phyloP scores from a whole-genome alignment of 768 basidiomycete species.

The Lepiota venenata region DNA sequence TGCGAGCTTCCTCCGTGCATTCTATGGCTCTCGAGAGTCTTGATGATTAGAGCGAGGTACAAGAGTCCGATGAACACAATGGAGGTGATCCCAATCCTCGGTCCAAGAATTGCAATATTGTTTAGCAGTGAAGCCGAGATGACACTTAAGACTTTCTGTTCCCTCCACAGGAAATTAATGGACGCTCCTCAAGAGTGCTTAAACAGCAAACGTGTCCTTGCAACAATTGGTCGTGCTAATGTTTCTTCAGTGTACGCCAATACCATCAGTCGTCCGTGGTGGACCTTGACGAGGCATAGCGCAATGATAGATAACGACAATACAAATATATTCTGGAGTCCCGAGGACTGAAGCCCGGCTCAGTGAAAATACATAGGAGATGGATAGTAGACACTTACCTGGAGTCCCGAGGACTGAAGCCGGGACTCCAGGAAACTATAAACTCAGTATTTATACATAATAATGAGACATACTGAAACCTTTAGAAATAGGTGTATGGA shows the following conservation, averaged over 20 bases:
- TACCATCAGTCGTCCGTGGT: background rate
- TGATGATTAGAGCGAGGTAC: conserved; percentile 59
- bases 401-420: too few relatives aligned
- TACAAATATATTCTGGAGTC: too few relatives aligned
- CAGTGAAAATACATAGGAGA: too few relatives aligned
- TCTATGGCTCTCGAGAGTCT: conserved; percentile 61
- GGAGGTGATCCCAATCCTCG: conserved; percentile 52
- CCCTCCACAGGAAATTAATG: conserved; percentile 59
- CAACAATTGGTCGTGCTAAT: conserved; percentile 50
- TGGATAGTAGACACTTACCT: too few relatives aligned
- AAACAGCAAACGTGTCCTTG: conserved; percentile 65
- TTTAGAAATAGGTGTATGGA: too few relatives aligned
- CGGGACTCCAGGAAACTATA: too few relatives aligned
- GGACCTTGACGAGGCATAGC: background rate
- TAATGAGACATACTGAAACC: too few relatives aligned
- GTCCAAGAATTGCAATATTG: conserved; percentile 37
- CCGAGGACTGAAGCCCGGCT: too few relatives aligned
- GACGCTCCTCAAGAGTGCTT: conserved; percentile 68
- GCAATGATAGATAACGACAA: too few relatives aligned
- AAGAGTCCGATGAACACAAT: conserved; percentile 56
- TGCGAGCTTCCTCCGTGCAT: conserved; percentile 18
- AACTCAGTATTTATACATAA: too few relatives aligned
- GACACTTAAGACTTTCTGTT: conserved; percentile 76
- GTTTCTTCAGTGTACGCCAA: conserved; percentile 47
- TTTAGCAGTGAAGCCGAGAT: conserved; percentile 56